phyloP scores from a whole-genome alignment of 2,329 filamentous ascomycete species.

The Nannizzia gypsea region DNA sequence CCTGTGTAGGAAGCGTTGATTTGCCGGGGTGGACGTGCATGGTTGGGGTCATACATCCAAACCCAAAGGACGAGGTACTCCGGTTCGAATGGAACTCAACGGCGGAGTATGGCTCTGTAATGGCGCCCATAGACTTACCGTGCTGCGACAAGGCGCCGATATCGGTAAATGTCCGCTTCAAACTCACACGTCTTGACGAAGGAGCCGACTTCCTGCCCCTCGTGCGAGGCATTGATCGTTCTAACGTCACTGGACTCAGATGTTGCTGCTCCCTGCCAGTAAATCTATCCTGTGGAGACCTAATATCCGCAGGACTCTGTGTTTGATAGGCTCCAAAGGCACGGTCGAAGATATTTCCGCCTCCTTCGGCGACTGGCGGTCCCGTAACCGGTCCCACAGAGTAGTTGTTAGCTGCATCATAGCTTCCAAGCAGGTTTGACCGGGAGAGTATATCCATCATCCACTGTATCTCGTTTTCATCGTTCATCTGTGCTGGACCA shows the following conservation, averaged over 20 bases:
- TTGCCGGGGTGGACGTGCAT: slow-evolving; percentile 83
- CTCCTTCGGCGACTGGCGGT: slow-evolving; percentile 56
- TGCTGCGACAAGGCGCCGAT: slow-evolving; percentile 62
- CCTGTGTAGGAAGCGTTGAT: slow-evolving; percentile 83
- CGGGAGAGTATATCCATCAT: slow-evolving; percentile 81
- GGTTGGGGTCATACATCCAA: slow-evolving; percentile 37
- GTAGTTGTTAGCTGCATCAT: slow-evolving; percentile 38
- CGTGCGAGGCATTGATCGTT: slow-evolving; percentile 23
- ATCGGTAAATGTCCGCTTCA: slow-evolving; percentile 86
- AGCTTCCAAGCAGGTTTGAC: slow-evolving; percentile 64
- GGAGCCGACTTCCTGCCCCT: slow-evolving; percentile 35
- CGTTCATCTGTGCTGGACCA: slow-evolving; percentile 69
- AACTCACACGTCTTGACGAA: slow-evolving; percentile 49
- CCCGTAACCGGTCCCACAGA: slow-evolving; percentile 62
- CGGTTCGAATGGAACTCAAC: slow-evolving; percentile 35
- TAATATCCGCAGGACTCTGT: not conserved
- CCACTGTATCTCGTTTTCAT: slow-evolving; percentile 75
- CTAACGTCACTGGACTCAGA: slow-evolving; percentile 8
- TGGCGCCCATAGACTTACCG: slow-evolving; percentile 69
- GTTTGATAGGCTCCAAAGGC: slow-evolving; percentile 49
- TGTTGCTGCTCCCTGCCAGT: not conserved
- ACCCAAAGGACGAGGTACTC: slow-evolving; percentile 25
- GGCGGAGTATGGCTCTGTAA: slow-evolving; percentile 67
- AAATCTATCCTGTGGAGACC: slow-evolving; percentile 3
- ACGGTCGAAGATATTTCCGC: slow-evolving; percentile 71